phyloP scores from a whole-genome alignment of 2,329 filamentous ascomycete genomes.

The Scytalidium sp. region DNA sequence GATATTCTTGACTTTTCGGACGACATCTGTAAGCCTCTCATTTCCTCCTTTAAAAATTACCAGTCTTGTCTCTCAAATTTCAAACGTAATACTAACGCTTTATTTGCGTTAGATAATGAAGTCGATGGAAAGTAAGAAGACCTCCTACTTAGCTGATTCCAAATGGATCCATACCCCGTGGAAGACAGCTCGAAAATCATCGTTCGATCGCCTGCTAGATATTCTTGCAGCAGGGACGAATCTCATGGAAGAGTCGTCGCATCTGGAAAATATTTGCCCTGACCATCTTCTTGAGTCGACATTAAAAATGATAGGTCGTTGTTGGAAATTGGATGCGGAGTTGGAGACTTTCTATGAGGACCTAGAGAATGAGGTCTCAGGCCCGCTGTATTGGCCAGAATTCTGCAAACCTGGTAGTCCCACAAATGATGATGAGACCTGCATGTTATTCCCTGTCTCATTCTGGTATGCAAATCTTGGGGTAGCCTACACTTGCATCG shows the following conservation, averaged over 20 bases:
- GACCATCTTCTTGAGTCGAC: slow-evolving; percentile 11
- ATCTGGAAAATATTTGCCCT: slow-evolving; percentile 11
- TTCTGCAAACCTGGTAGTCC: slow-evolving; percentile 13
- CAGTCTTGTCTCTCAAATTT: neutral
- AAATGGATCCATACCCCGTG: slow-evolving; percentile 30
- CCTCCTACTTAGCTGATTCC: slow-evolving; percentile 25
- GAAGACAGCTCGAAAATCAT: slow-evolving; percentile 21
- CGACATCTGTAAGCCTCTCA: slow-evolving; percentile 16
- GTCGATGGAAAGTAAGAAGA: slow-evolving; percentile 18
- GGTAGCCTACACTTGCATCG: slow-evolving; percentile 25
- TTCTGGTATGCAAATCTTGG: slow-evolving; percentile 26
- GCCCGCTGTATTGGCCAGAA: slow-evolving; percentile 28
- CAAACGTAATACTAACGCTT: slow-evolving; percentile 1
- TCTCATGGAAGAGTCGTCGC: slow-evolving; percentile 10
- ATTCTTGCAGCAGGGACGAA: slow-evolving; percentile 23
- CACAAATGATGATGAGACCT: slow-evolving; percentile 7
- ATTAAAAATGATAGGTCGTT: slow-evolving; percentile 18
- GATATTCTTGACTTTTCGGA: slow-evolving; percentile 29
- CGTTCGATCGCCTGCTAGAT: slow-evolving; percentile 27
- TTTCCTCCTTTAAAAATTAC: neutral
- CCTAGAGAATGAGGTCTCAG: slow-evolving; percentile 16
- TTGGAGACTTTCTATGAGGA: slow-evolving; percentile 23
- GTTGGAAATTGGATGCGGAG: slow-evolving; percentile 26
- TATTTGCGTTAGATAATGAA: slow-evolving; percentile 27
- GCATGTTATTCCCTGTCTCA: slow-evolving; percentile 26